Evolutionary conservation across 2,329 filamentous ascomycete genomes (phyloP), one percentile per base, ranked within the genome.

Genomic region (Epichloe amarillans): DNA sequence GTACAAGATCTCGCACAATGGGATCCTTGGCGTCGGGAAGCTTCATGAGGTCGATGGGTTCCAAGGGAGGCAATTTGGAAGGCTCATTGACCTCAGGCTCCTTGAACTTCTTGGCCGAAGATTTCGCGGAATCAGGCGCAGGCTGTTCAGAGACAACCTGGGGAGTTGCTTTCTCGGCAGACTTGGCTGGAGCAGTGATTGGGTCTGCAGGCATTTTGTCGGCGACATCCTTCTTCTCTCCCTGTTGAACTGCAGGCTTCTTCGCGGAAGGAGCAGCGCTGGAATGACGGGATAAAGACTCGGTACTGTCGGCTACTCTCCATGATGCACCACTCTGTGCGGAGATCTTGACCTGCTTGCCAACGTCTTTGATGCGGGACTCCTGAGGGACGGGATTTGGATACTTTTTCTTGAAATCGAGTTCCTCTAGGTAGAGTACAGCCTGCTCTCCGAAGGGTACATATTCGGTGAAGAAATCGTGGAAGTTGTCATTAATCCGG

Each of bases 391-490:
- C 52, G 57, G 68, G 71, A 62, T 69, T 72, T 58, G 70, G 79
- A 72, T 95, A 96, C 52, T 87, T 83, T 69, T 85, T 89, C 64
- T 85, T 82, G 73, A 95, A 96, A 62, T 96, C 89, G 58, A 85
- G 80, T 71, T 98, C 93, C 70, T 98, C 93, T 49, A 98, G 83
- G 71, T 95, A 97, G 26, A 95, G 80, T 44, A 98, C 91, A 17
- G 86, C 86, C 65, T 95, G 88, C 71, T 98, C 93, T 61, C 90
- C 93, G 59, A 86, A 95, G 21, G 93, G 93, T 17, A 98, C 72
- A 67, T 91, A 98, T 71, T 96, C 90, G 61, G 90, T 97, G 72
- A 98, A 98, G 74, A 96, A 93, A 69, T 98, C 93, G 71, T 98
- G 91, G 78, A 97, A 98, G 71, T 88, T 95, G 74, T 98, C 93